These are phyloP conservation scores for Solanum okadae DNA, from an alignment of 257 asterid genomes.

Conservation along the genomic window DNA sequence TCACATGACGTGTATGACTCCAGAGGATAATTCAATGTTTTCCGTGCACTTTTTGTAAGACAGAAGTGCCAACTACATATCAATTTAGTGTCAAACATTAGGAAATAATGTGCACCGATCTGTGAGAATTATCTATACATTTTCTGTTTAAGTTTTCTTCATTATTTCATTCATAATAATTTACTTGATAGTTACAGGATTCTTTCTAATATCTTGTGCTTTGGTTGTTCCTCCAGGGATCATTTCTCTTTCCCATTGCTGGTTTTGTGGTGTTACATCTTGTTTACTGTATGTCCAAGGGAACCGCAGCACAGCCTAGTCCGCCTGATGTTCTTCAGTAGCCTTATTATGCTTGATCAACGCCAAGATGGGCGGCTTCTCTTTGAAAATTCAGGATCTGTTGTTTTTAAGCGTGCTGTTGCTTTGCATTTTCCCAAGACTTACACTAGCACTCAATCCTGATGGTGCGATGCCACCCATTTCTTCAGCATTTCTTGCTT, in stretches of 20 bases:
- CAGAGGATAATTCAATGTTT: background rate
- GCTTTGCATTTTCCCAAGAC: background rate
- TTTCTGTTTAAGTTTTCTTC: background rate
- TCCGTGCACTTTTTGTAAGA: background rate
- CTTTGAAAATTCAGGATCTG: background rate
- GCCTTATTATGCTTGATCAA: slow-evolving; percentile 5
- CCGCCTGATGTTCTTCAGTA: slow-evolving; percentile 4
- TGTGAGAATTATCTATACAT: background rate
- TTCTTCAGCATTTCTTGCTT: background rate
- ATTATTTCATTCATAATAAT: background rate
- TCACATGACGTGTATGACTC: background rate
- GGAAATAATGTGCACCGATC: background rate
- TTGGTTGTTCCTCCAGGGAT: slow-evolving; percentile 1
- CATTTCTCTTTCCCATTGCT: background rate
- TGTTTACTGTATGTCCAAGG: slow-evolving; percentile 1
- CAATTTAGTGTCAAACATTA: background rate
- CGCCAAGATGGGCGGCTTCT: slow-evolving; percentile 1
- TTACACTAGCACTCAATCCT: background rate
- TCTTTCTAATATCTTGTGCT: background rate
- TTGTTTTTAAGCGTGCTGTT: background rate
- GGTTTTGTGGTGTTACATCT: background rate
- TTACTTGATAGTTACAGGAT: background rate
- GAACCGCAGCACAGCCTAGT: background rate
- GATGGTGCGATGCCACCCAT: background rate
- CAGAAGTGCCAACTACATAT: background rate